Conservation (phyloP, 2,329 filamentous ascomycete genomes). For the Fusarium acutatum region DNA sequence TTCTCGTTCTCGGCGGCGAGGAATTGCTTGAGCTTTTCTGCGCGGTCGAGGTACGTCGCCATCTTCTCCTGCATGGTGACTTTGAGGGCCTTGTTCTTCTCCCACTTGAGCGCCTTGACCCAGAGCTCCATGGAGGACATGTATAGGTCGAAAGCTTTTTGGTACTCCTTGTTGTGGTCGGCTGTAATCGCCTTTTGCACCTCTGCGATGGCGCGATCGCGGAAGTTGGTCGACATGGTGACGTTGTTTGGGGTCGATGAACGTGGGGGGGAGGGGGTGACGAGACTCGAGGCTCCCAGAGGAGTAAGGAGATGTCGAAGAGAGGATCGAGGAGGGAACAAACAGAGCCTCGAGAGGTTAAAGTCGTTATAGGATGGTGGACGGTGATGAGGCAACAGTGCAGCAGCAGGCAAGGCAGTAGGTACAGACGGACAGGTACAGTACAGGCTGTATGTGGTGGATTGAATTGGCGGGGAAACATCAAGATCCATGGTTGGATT, state of each 20-base stretch:
- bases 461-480: constrained; percentile 52
- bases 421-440: constrained; percentile 1
- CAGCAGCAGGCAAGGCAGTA: background rate
- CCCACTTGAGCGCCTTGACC: constrained; percentile 99
- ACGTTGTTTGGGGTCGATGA: constrained; percentile 24
- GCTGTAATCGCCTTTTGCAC: constrained; percentile 98
- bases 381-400: constrained; percentile 35
- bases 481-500: constrained; percentile 20
- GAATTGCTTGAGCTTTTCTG: constrained; percentile 96
- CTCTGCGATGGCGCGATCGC: constrained; percentile 93
- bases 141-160: constrained; percentile 96
- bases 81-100: constrained; percentile 97
- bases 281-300: background rate
- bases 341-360: background rate
- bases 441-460: constrained; percentile 24
- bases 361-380: constrained; percentile 19
- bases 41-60: constrained; percentile 96
- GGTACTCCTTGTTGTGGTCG: constrained; percentile 95
- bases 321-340: background rate
- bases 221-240: constrained; percentile 94
- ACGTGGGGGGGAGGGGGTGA: constrained; percentile 16
- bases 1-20: constrained; percentile 79
- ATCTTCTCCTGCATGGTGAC: constrained; percentile 97
- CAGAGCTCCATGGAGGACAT: constrained; percentile 96
- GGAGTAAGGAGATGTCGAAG: background rate